phyloP scores from a whole-genome alignment of 2,329 filamentous ascomycete genomes.

The Mycosphaerella sp. region DNA sequence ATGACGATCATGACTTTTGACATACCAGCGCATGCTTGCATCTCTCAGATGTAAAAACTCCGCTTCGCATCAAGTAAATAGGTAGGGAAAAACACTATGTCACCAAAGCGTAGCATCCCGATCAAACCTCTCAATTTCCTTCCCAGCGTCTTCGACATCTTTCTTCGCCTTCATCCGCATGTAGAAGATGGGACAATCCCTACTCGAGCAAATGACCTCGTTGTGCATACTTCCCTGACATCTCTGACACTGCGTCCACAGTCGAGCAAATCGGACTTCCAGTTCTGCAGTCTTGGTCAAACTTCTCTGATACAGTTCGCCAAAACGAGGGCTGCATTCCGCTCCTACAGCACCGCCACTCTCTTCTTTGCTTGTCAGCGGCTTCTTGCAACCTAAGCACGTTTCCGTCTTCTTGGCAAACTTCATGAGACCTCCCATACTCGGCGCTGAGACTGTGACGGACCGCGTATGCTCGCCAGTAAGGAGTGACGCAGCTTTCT shows the following conservation, averaged over 20 bases:
- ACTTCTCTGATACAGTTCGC: constrained; percentile 90
- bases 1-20: too few species aligned
- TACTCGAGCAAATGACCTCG: constrained; percentile 93
- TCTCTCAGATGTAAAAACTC: too few species aligned
- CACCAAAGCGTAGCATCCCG: constrained; percentile 68
- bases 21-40: too few species aligned
- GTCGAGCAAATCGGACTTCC: constrained; percentile 81
- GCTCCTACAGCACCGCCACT: constrained; percentile 79
- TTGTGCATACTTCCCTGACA: constrained; percentile 98
- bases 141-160: constrained; percentile 90
- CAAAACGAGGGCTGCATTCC: constrained; percentile 76
- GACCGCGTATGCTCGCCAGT: constrained; percentile 92
- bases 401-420: constrained; percentile 97
- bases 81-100: not conserved
- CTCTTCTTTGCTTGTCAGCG: constrained; percentile 72
- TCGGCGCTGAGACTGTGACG: constrained; percentile 86
- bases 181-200: constrained; percentile 98
- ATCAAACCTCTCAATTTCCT: constrained; percentile 86
- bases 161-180: constrained; percentile 99
- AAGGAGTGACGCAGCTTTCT: constrained; percentile 77
- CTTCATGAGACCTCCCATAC: constrained; percentile 92
- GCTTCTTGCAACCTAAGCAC: constrained; percentile 99
- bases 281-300: constrained; percentile 83
- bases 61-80: too few species aligned
- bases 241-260: constrained; percentile 98